These are phyloP conservation scores for Trichomonas tenax DNA, from an alignment of 208 protist species.

Conservation along the genomic window DNA sequence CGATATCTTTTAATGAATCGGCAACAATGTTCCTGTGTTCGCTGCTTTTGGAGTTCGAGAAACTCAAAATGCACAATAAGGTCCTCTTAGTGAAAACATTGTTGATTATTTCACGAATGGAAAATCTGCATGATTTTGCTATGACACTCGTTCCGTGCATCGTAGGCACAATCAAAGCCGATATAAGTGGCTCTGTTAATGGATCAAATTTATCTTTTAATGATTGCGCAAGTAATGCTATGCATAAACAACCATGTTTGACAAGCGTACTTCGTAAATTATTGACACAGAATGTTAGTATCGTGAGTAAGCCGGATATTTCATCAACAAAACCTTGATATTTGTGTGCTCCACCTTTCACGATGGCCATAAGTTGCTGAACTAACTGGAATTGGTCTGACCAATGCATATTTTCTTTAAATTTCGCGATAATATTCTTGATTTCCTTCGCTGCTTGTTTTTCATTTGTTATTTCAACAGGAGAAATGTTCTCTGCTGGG, in stretches of 20 bases:
- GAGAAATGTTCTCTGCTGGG: neutral
- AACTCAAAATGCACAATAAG: neutral
- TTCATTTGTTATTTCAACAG: neutral
- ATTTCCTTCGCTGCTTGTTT: neutral
- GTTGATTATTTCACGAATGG: neutral
- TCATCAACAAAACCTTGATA: neutral
- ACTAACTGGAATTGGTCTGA: neutral
- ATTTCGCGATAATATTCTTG: neutral
- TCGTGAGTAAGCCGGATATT: neutral
- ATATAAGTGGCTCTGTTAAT: neutral
- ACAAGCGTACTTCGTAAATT: neutral
- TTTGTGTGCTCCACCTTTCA: neutral
- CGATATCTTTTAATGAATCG: neutral
- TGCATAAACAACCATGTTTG: neutral
- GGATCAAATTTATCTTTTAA: neutral
- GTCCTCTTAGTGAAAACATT: neutral
- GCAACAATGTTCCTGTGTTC: neutral
- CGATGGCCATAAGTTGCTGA: neutral
- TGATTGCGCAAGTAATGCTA: neutral
- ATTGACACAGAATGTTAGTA: neutral
- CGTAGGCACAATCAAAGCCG: neutral
- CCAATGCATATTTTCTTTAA: neutral
- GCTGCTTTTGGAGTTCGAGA: neutral
- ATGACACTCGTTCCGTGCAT: neutral
- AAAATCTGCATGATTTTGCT: neutral